Base-by-base conservation (phyloP, 2,329 filamentous ascomycete species). In the Thermothelomyces thermophilus region DNA sequence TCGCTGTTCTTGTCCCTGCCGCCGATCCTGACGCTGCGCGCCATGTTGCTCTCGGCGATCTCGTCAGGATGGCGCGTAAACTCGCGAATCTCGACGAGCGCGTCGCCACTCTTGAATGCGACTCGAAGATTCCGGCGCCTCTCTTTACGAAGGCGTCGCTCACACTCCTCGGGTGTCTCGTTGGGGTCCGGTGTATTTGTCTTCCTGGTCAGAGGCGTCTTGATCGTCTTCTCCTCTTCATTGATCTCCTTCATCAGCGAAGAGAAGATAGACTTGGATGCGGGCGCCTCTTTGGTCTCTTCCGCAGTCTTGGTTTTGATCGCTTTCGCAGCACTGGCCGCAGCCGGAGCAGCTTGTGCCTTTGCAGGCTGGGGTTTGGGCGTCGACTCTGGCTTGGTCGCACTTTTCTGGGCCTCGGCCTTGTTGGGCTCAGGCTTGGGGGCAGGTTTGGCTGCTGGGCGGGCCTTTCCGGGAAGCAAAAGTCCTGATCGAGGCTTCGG, bases 71-170 rank as follows among this genome's bases (percentile, higher is more conserved):
- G 83, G 59, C 87, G 86, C 48, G 82, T 80, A 67, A 90, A 90
- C 43, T 83, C 70, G 55, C 79, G 78, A 48, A 88, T 71, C 57
- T 86, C 72, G 1, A 82, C 82, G 26, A 91, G 73, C 26, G 81
- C 77, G 16, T 76, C 70, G 43, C 84, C 85, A 0, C 80, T 75
- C 62, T 83, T 86, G 75, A 86, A 91, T 6, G 70, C 76, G 5
- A 91, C 87, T 11, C 82, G 77, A 19, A 90, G 70, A 55, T 84
- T 39, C 31, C 84, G 77, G 42, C 86, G 77, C 51, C 80, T 75
- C 63, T 90, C 85, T 60, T 88, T 90, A 31, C 85, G 80, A 4
- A 88, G 69, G 10, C 87, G 79, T 60, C 81, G 85, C 1, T 74
- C 70, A 58, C 74, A 82, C 62, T 88, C 77, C 59, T 87, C 83